Evolutionary conservation across 1,139 yeast genomes (phyloP).

Genomic region (Debaryomyces psychrophilus): DNA sequence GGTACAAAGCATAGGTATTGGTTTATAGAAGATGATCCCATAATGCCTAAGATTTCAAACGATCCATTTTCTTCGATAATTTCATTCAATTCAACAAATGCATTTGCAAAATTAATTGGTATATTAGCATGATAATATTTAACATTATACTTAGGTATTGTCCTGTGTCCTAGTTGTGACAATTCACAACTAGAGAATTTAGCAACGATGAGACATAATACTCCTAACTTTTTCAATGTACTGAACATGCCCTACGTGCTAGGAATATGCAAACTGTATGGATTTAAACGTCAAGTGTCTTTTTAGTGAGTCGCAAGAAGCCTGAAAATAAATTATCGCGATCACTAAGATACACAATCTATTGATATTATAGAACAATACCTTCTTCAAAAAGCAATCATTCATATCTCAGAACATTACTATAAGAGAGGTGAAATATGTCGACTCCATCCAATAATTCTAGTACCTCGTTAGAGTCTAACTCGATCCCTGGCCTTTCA

Average conservation of each 20-base stretch:
- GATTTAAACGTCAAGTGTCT: background rate
- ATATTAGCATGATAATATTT: slow-evolving; percentile 20
- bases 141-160: slow-evolving; percentile 21
- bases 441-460: slow-evolving; percentile 4
- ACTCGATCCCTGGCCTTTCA: slow-evolving; percentile 17
- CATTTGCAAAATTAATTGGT: slow-evolving; percentile 16
- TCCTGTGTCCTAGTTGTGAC: background rate
- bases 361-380: background rate
- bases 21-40: slow-evolving; percentile 13
- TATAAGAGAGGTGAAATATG: background rate
- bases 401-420: background rate
- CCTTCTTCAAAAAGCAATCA: background rate
- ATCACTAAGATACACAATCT: background rate
- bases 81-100: slow-evolving; percentile 14
- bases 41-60: slow-evolving; percentile 26
- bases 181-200: background rate
- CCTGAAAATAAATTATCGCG: slow-evolving; percentile 2
- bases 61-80: slow-evolving; percentile 17
- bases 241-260: background rate
- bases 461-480: slow-evolving; percentile 2
- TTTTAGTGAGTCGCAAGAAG: background rate
- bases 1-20: slow-evolving; percentile 28
- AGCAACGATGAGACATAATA: background rate
- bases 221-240: background rate
- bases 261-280: background rate